Percentiles rank a stretch among this genome's conserved stretches.
Conservation (phyloP, 768 basidiomycete species). For the Suillus occidentalis region DNA sequence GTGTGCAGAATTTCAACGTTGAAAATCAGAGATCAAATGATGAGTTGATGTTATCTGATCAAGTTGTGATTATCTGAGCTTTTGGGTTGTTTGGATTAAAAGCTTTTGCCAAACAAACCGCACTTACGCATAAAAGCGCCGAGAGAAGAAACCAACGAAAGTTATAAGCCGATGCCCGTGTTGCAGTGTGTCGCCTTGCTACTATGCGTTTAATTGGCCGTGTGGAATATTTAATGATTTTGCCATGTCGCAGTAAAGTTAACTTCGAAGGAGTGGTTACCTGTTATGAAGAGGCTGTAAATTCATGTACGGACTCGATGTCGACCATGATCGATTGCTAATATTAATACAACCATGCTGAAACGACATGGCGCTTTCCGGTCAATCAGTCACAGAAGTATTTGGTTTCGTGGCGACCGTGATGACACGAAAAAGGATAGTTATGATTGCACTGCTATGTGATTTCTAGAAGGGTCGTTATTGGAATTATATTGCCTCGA, state of each 20-base stretch:
- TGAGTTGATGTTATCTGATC: neutral
- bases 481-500: neutral
- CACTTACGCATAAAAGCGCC: neutral
- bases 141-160: neutral
- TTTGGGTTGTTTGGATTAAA: constrained; percentile 4
- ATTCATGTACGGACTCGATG: neutral
- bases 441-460: constrained; percentile 1
- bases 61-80: neutral
- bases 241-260: neutral
- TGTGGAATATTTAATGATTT: constrained; percentile 3
- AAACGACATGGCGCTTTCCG: neutral
- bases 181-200: neutral
- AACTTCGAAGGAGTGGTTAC: neutral
- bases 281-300: neutral
- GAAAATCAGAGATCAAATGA: neutral
- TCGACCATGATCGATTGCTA: neutral
- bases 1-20: neutral
- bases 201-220: neutral
- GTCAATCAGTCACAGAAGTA: constrained; percentile 6
- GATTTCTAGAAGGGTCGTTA: constrained; percentile 1
- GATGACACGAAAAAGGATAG: neutral
- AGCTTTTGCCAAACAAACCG: constrained; percentile 7
- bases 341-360: constrained; percentile 3
- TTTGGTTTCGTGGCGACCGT: neutral
- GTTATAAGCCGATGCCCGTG: neutral